Conservation (phyloP, 2,329 filamentous ascomycete species). For the Trichoderma harzianum region DNA sequence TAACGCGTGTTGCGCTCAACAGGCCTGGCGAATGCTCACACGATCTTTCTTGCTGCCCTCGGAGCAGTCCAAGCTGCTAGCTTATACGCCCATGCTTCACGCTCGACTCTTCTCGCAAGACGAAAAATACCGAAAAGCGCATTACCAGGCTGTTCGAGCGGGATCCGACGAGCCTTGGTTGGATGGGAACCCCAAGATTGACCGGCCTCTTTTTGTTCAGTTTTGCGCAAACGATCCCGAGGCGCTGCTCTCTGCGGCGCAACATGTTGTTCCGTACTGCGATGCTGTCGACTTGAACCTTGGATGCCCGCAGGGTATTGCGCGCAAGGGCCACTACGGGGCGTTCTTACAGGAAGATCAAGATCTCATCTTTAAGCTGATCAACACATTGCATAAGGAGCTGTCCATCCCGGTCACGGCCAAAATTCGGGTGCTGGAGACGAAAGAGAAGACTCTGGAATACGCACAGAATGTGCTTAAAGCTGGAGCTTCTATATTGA, state of each 20-base stretch:
- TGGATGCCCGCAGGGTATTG: constrained; percentile 94
- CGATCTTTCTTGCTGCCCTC: constrained; percentile 78
- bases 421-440: constrained; percentile 89
- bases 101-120: constrained; percentile 81
- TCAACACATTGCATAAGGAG: constrained; percentile 75
- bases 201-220: constrained; percentile 90
- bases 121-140: constrained; percentile 69
- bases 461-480: constrained; percentile 85
- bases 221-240: constrained; percentile 89
- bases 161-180: constrained; percentile 53
- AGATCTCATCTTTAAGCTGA: constrained; percentile 74
- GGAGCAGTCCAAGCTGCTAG: constrained; percentile 64
- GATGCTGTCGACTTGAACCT: constrained; percentile 95
- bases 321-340: constrained; percentile 84
- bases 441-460: constrained; percentile 76
- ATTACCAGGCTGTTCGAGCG: constrained; percentile 68
- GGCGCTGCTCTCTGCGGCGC: constrained; percentile 75
- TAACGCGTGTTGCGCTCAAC: constrained; percentile 10
- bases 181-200: constrained; percentile 80
- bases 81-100: constrained; percentile 96
- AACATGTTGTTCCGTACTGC: constrained; percentile 77
- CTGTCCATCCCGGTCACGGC: constrained; percentile 85
- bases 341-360: constrained; percentile 94
- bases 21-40: constrained; percentile 97
- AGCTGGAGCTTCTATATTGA: constrained; percentile 88